Evolutionary conservation across 495 filamentous ascomycete genomes (phyloP), one percentile per base, ranked within the genome.

Genomic region (Gamarada debralockiae): DNA sequence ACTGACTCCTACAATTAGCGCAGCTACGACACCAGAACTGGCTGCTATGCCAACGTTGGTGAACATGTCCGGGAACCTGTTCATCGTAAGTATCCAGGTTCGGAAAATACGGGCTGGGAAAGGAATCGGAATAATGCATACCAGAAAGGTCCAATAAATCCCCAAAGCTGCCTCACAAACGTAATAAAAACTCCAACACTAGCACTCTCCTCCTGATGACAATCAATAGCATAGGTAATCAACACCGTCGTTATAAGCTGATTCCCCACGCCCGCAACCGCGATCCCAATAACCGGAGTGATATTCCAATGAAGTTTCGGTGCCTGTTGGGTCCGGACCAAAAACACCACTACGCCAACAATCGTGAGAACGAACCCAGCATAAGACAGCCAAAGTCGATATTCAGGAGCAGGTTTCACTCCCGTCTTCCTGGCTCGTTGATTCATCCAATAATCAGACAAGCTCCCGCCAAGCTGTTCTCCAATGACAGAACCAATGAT

Each of bases 171-270:
- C n/a, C 76, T 63, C 31, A 79, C 66, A 46, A 79, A 72, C 0
- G 68, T 79, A 39, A 81, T 73, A 44, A 79, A 80, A 2, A 80
- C 77, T 22, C 78, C 78, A 2, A 80, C 72, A 54, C 72, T 73
- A 0, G 68, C 71, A 0, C 75, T 67, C 36, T 79, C 71, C 20
- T 71, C 62, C 0, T 64, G 73, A 43, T 79, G 72, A 48, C 71
- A 75, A 61, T 79, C 74, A n/a, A 80, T 63, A 13, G 75, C 65
- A 59, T 78, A 78, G 6, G 76, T 81, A 41, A 79, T 67, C 39
- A 78, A 56, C 1, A 81, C 69, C 2, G 77, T 79, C 5, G 77
- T 79, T 18, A 81, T 69, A 7, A 81, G 59, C 60, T 81, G 77
- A 50, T 78, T 79, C 2, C 77, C 76, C 7, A 65, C 72, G 7